Conservation (phyloP, 2,329 filamentous ascomycete species). For the Fusarium multiceps region DNA sequence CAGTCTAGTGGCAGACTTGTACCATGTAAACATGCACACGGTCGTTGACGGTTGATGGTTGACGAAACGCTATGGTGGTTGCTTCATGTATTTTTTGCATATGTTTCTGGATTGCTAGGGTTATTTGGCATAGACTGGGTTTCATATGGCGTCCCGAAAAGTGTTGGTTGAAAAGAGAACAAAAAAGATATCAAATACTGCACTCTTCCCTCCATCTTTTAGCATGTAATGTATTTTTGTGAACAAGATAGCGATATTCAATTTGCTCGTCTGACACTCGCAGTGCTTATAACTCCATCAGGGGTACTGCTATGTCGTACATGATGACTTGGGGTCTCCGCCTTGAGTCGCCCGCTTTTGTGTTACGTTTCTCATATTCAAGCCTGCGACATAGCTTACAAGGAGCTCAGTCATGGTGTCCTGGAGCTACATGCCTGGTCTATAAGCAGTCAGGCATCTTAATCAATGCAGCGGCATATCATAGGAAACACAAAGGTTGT, state of each 20-base stretch:
- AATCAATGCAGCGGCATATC: background rate
- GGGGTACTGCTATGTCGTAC: background rate
- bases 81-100: conserved; percentile 36
- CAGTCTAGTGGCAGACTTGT: conserved; percentile 2
- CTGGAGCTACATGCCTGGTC: background rate
- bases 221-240: background rate
- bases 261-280: background rate
- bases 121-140: conserved; percentile 37
- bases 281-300: background rate
- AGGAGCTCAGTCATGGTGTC: too few species aligned
- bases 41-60: conserved; percentile 11
- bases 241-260: background rate
- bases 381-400: background rate
- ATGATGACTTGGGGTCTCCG: background rate
- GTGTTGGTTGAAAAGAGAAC: conserved; percentile 31
- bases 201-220: background rate
- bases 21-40: conserved; percentile 13
- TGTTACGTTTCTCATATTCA: background rate
- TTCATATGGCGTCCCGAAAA: conserved; percentile 40
- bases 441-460: background rate
- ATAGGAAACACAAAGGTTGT: background rate
- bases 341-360: background rate
- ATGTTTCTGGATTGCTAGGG: conserved; percentile 37
- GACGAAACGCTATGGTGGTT: conserved; percentile 17
- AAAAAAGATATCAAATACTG: conserved; percentile 21